Conservation (phyloP, 306 rosid species). For the Fagus crenata region DNA sequence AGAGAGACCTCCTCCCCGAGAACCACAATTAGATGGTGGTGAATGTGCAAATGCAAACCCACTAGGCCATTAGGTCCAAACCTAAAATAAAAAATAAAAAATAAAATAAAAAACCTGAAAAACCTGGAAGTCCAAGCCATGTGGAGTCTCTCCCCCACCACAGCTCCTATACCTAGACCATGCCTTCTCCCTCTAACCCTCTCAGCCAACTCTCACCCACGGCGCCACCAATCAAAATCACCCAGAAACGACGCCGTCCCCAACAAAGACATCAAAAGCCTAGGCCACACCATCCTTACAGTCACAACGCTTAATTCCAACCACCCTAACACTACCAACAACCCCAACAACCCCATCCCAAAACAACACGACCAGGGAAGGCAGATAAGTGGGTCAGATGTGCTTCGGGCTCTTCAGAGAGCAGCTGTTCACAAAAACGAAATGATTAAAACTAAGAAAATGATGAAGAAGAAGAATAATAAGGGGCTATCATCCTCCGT, state of each 20-base stretch:
- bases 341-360: conserved; percentile 3
- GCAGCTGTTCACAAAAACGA: conserved; percentile 40
- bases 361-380: conserved; percentile 16
- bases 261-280: conserved; percentile 15
- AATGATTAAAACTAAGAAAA: conserved; percentile 31
- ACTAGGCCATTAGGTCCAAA: too few species aligned
- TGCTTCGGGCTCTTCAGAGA: conserved; percentile 67
- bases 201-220: conserved; percentile 37
- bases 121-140: conserved; percentile 11
- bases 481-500: conserved; percentile 30
- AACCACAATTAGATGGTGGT: too few species aligned
- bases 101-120: too few species aligned
- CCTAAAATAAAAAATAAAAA: too few species aligned
- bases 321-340: conserved; percentile 18
- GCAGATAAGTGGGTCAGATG: conserved; percentile 62
- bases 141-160: conserved; percentile 31
- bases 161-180: conserved; percentile 1
- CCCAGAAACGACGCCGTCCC: conserved; percentile 12
- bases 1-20: too few species aligned
- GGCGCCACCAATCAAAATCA: conserved; percentile 1
- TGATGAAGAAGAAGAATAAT: conserved; percentile 15
- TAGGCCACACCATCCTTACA: conserved; percentile 29
- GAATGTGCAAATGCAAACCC: too few species aligned
- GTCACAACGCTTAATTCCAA: conserved; percentile 24
- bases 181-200: conserved; percentile 20